These are phyloP conservation scores for Vigna trinervia DNA, from an alignment of 306 rosid genomes.

Conservation along the genomic window DNA sequence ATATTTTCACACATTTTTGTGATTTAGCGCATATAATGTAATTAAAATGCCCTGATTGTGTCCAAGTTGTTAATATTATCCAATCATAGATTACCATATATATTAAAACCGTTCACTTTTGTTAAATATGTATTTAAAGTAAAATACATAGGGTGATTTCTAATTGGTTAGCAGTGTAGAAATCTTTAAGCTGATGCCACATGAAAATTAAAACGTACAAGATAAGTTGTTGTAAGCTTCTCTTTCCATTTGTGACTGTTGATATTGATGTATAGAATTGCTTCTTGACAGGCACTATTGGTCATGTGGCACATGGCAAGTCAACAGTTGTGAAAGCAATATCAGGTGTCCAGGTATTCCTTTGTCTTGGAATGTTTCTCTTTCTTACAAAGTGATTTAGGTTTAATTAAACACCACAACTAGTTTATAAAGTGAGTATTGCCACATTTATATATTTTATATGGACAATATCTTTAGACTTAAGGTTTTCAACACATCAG, in stretches of 20 bases:
- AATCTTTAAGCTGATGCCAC: background rate
- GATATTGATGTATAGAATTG: conserved; percentile 39
- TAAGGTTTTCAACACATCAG: too few relatives aligned
- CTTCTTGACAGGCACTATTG: conserved; percentile 77
- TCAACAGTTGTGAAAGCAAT: conserved; percentile 96
- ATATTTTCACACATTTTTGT: background rate
- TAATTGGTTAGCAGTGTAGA: background rate
- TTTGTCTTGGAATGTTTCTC: background rate
- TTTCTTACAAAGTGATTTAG: background rate
- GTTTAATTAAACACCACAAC: too few relatives aligned
- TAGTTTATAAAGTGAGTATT: too few relatives aligned
- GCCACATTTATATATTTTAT: too few relatives aligned
- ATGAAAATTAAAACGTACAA: background rate
- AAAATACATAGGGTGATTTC: background rate
- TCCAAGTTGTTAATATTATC: background rate
- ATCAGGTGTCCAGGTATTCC: conserved; percentile 92
- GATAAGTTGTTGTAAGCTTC: background rate
- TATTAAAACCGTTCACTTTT: background rate
- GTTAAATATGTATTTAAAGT: background rate
- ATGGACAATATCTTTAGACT: too few relatives aligned
- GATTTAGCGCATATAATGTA: background rate
- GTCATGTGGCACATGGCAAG: conserved; percentile 99
- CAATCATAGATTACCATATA: background rate
- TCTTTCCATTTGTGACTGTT: background rate
- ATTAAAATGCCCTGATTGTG: background rate